These are phyloP conservation scores for Trametes cinnabarina DNA, from an alignment of 768 basidiomycete genomes.

Conservation along the genomic window DNA sequence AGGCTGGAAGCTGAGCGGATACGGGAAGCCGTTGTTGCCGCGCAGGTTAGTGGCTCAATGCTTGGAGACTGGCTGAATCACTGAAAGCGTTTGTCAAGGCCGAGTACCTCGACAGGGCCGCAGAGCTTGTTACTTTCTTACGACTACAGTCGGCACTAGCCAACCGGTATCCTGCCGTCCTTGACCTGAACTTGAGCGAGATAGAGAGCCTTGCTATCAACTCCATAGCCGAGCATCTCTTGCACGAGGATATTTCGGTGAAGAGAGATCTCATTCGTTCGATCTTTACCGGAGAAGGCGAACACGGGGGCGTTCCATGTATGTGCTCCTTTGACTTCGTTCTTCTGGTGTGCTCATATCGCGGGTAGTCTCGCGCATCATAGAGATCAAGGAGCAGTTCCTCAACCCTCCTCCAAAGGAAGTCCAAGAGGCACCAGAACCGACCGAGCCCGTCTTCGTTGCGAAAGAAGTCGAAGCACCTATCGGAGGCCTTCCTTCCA, in stretches of 20 bases:
- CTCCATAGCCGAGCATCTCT: conserved; percentile 49
- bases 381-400: conserved; percentile 54
- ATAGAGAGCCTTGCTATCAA: conserved; percentile 56
- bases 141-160: conserved; percentile 54
- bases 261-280: conserved; percentile 54
- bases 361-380: conserved; percentile 55
- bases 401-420: conserved; percentile 45
- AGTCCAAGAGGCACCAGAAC: conserved; percentile 14
- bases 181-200: conserved; percentile 44
- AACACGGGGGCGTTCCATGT: conserved; percentile 66
- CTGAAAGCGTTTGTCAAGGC: conserved; percentile 36
- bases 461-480: conserved; percentile 25
- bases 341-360: conserved; percentile 1
- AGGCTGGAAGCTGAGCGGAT: conserved; percentile 55
- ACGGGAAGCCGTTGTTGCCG: conserved; percentile 51
- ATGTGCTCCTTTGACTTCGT: conserved; percentile 28
- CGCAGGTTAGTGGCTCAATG: conserved; percentile 47
- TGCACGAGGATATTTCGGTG: conserved; percentile 51
- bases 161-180: conserved; percentile 42
- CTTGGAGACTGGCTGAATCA: too few relatives aligned
- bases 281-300: conserved; percentile 56
- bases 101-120: conserved; percentile 41
- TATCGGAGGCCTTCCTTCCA: conserved; percentile 40
- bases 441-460: not conserved
- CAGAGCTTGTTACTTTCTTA: conserved; percentile 56